These are phyloP conservation scores for Rhynchospora breviuscula DNA, from an alignment of 176 grass and related monocot species.

Conservation along the genomic window DNA sequence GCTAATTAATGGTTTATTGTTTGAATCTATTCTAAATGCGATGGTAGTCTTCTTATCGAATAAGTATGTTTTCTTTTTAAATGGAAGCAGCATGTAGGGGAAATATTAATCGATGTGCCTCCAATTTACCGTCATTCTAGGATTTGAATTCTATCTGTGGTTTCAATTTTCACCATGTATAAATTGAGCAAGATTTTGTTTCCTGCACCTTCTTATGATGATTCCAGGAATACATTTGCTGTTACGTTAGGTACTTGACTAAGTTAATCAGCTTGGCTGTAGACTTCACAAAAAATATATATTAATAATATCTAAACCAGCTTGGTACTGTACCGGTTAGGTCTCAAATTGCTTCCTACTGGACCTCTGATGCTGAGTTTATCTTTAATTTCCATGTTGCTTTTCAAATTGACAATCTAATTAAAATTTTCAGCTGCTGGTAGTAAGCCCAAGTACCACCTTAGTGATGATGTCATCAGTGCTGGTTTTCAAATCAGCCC, in stretches of 20 bases:
- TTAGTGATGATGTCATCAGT: constrained; percentile 56
- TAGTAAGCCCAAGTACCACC: constrained; percentile 44
- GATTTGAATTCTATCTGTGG: neutral
- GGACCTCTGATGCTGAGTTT: neutral
- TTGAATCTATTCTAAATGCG: neutral
- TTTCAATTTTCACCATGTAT: neutral
- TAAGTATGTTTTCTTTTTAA: neutral
- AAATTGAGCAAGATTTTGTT: neutral
- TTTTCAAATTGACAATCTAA: neutral
- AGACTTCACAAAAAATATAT: neutral
- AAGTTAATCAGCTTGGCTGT: too few relatives aligned
- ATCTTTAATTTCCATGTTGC: neutral
- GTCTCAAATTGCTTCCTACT: neutral
- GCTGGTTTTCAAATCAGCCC: constrained; percentile 63
- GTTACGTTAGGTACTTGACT: neutral
- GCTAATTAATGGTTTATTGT: neutral
- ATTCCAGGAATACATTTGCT: neutral
- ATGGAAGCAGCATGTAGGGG: constrained; percentile 44
- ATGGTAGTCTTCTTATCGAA: neutral
- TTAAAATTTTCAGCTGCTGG: constrained; percentile 35
- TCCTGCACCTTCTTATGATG: neutral
- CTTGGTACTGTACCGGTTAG: neutral
- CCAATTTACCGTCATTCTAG: neutral
- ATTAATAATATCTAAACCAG: too few relatives aligned
- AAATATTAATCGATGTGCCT: neutral